A percentile compares a stretch with the other conserved stretches of the same genome.
Evolutionary conservation across 2,329 filamentous ascomycete species (phyloP).

Genomic region (Cadophora luteo-olivacea): DNA sequence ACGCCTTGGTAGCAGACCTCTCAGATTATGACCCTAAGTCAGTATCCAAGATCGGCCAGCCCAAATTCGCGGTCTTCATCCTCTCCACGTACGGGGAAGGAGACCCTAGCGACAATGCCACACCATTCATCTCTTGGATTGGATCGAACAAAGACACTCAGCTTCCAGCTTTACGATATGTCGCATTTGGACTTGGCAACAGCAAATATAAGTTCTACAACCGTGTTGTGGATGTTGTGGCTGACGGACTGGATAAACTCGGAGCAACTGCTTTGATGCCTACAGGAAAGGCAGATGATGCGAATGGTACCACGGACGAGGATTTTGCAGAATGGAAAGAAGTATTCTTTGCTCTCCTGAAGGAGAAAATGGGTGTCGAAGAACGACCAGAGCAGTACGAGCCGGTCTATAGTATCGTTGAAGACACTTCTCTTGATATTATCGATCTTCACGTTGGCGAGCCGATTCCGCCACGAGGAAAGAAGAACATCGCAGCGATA

Average conservation of each 20-base stretch:
- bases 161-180: conserved; percentile 30
- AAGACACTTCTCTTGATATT: conserved; percentile 29
- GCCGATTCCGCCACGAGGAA: conserved; percentile 20
- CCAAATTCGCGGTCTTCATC: conserved; percentile 35
- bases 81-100: conserved; percentile 39
- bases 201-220: conserved; percentile 39
- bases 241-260: conserved; percentile 22
- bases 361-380: conserved; percentile 15
- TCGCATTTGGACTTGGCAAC: conserved; percentile 37
- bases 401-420: conserved; percentile 24
- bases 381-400: conserved; percentile 28
- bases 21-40: conserved; percentile 52
- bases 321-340: conserved; percentile 38
- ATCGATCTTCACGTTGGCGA: conserved; percentile 34
- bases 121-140: conserved; percentile 30
- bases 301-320: conserved; percentile 33
- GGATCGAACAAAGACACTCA: conserved; percentile 15
- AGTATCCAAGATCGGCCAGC: conserved; percentile 27
- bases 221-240: conserved; percentile 31
- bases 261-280: conserved; percentile 30
- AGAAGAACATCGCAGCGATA: conserved; percentile 4
- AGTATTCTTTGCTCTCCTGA: conserved; percentile 26
- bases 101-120: conserved; percentile 37
- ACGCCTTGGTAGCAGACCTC: conserved; percentile 51
- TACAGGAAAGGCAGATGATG: conserved; percentile 34